These are phyloP conservation scores for Ulmus americana DNA, from an alignment of 331 rosid genomes.

Conservation along the genomic window DNA sequence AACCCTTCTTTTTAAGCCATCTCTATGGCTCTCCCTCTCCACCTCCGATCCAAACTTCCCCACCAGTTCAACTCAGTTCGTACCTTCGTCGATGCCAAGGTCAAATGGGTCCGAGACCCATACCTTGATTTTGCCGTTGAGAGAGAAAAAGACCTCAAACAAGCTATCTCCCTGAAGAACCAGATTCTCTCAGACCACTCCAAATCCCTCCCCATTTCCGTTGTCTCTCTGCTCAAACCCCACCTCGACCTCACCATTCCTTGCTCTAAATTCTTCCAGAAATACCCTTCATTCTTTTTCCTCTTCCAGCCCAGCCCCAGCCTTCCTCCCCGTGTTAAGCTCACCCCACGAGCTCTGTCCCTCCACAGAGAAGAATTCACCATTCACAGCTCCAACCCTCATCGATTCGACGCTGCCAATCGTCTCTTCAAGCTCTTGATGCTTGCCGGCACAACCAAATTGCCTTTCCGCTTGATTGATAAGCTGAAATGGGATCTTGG, in stretches of 20 bases:
- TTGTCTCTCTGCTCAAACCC: constrained; percentile 50
- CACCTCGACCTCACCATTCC: constrained; percentile 47
- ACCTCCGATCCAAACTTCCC: constrained; percentile 27
- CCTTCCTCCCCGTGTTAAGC: constrained; percentile 46
- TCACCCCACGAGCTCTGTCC: constrained; percentile 47
- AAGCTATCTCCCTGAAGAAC: constrained; percentile 51
- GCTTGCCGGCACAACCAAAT: constrained; percentile 51
- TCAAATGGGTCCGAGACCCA: constrained; percentile 79
- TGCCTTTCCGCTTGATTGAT: constrained; percentile 65
- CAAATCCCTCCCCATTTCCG: constrained; percentile 47
- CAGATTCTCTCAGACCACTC: constrained; percentile 54
- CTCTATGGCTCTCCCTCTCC: too few relatives aligned
- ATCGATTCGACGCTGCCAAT: constrained; percentile 40
- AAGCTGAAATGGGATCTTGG: constrained; percentile 83
- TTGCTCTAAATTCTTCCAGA: constrained; percentile 43
- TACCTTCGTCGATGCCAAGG: constrained; percentile 51
- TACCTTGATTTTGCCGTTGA: constrained; percentile 60
- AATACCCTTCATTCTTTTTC: constrained; percentile 44
- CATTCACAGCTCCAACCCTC: constrained; percentile 36
- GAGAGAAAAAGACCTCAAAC: constrained; percentile 66
- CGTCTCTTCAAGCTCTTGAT: constrained; percentile 62
- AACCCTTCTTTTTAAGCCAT: too few relatives aligned
- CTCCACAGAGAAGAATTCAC: constrained; percentile 57
- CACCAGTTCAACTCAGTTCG: constrained; percentile 37
- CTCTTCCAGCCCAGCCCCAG: constrained; percentile 53